These are phyloP conservation scores for Russula emetica DNA, from an alignment of 768 basidiomycete genomes.

Conservation along the genomic window DNA sequence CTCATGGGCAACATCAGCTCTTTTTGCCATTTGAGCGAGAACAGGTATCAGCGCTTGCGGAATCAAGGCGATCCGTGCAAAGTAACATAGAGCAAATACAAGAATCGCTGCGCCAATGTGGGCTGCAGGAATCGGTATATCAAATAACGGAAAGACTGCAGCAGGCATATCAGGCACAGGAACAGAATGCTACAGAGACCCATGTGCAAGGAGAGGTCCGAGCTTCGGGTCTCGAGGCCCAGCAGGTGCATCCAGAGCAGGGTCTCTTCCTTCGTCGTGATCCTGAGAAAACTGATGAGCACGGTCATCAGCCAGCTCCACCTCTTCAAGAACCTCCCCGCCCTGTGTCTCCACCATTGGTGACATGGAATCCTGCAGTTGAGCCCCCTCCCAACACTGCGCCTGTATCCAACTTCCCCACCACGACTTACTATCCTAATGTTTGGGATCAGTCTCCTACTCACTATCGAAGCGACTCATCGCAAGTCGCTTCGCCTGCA, in stretches of 20 bases:
- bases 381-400: slow-evolving; percentile 71
- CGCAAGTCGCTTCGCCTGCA: slow-evolving; percentile 1
- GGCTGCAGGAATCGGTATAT: background rate
- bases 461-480: slow-evolving; percentile 38
- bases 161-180: slow-evolving; percentile 10
- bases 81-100: background rate
- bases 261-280: slow-evolving; percentile 24
- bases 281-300: slow-evolving; percentile 30
- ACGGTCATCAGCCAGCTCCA: slow-evolving; percentile 28
- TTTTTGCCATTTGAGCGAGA: background rate
- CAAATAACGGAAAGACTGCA: slow-evolving; percentile 4
- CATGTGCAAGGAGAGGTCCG: slow-evolving; percentile 25
- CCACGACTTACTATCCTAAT: slow-evolving; percentile 76
- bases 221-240: slow-evolving; percentile 29
- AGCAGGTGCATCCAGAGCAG: slow-evolving; percentile 29
- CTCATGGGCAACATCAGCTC: background rate
- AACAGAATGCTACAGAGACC: slow-evolving; percentile 13
- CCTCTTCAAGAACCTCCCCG: slow-evolving; percentile 37
- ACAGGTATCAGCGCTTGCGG: background rate
- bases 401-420: slow-evolving; percentile 58
- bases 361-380: slow-evolving; percentile 75
- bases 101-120: background rate
- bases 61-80: background rate
- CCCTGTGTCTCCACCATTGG: slow-evolving; percentile 57
- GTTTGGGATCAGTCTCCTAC: slow-evolving; percentile 71